These are phyloP conservation scores for Leptomonas pyrrhocoris DNA, from an alignment of 208 protist species.

Conservation along the genomic window DNA sequence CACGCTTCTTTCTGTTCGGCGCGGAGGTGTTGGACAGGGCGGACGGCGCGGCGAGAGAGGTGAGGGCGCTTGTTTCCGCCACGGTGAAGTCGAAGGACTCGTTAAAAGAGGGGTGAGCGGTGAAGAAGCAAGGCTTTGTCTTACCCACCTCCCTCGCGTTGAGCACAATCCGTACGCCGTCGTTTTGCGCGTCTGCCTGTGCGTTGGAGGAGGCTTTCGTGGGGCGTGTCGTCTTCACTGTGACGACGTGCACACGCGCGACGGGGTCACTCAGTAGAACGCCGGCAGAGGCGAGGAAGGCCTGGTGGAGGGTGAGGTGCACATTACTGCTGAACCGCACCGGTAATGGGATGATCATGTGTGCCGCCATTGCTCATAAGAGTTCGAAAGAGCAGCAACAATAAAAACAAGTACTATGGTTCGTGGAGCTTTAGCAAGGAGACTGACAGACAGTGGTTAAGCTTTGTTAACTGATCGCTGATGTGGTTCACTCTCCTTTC, in stretches of 20 bases:
- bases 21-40: background rate
- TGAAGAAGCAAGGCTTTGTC: slow-evolving; percentile 55
- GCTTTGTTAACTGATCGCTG: no score
- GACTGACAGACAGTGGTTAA: no score
- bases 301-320: slow-evolving; percentile 72
- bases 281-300: slow-evolving; percentile 73
- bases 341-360: slow-evolving; percentile 36
- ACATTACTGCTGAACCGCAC: slow-evolving; percentile 76
- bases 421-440: no score
- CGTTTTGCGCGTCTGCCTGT: background rate
- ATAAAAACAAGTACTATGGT: no score
- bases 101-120: slow-evolving; percentile 50
- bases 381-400: no score
- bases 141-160: slow-evolving; percentile 45
- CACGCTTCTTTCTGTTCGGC: slow-evolving; percentile 7
- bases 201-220: slow-evolving; percentile 3
- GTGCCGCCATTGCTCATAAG: slow-evolving; percentile 13
- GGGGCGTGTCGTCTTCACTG: slow-evolving; percentile 44
- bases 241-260: slow-evolving; percentile 67
- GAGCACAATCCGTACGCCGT: slow-evolving; percentile 33
- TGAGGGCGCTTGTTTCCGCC: slow-evolving; percentile 42
- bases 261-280: slow-evolving; percentile 79
- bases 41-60: slow-evolving; percentile 30
- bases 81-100: slow-evolving; percentile 57
- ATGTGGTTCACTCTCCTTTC: no score